A percentile compares a stretch with the other conserved stretches of the same genome.
phyloP scores from a whole-genome alignment of 1,284 basidiomycete genomes.

The Naganishia cerealis region DNA sequence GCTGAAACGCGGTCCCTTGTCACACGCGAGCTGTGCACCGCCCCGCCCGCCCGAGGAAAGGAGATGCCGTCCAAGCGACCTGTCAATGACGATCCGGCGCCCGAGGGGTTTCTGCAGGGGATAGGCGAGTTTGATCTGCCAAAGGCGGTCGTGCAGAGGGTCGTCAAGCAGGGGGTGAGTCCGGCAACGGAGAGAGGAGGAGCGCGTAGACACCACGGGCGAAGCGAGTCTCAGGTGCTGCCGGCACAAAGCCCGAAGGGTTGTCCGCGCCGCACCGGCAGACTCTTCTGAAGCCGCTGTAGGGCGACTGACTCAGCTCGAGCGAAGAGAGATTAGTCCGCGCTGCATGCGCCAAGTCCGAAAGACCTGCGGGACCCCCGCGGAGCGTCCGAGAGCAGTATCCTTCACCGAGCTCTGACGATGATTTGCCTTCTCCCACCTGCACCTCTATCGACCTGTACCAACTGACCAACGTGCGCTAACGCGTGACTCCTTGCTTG shows the following conservation, averaged over 20 bases:
- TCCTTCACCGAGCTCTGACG: no score
- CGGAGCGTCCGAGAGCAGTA: no score
- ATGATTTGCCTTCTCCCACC: no score
- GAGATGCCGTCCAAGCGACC: constrained; percentile 28
- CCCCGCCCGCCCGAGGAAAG: no score
- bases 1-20: no score
- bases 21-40: no score
- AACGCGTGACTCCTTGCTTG: not conserved
- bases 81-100: not conserved
- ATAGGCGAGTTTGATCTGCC: constrained; percentile 85
- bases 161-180: constrained; percentile 70
- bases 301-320: not conserved
- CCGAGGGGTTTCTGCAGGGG: constrained; percentile 14
- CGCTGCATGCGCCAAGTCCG: no score
- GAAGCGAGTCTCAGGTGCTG: not conserved
- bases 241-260: not conserved
- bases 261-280: not conserved
- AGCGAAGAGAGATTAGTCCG: no score
- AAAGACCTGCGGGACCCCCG: no score
- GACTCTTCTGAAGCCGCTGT: not conserved
- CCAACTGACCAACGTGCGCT: not conserved
- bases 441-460: no score
- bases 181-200: no score
- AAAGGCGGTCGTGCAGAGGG: constrained; percentile 72
- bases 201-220: no score